Percentiles rank a stretch among this genome's conserved stretches.
phyloP scores from a whole-genome alignment of 345 rosid genomes.

The Syzygium aqueum region DNA sequence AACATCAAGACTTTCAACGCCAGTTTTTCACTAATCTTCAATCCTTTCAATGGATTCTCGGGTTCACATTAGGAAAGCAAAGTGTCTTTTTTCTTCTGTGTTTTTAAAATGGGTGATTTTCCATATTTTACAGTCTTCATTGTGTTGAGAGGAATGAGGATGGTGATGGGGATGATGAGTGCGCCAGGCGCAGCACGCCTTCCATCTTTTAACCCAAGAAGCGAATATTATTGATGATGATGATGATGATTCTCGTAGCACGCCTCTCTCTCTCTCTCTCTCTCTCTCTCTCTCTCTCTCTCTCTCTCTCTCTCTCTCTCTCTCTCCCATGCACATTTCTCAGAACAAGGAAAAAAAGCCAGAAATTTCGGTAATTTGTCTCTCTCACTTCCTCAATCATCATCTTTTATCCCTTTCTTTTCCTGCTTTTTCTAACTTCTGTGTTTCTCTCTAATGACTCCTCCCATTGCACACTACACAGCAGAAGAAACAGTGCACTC shows the following conservation, averaged over 20 bases:
- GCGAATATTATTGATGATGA: conserved; percentile 6
- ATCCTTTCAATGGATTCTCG: background rate
- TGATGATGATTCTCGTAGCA: conserved; percentile 17
- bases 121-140: background rate
- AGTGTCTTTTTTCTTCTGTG: background rate
- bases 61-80: background rate
- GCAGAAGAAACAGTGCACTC: background rate
- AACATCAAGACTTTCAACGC: background rate
- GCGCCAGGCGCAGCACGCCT: conserved; percentile 34
- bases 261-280: conserved; percentile 15
- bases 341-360: conserved; percentile 6
- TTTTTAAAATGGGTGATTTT: background rate
- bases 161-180: conserved; percentile 28
- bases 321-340: conserved; percentile 14
- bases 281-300: conserved; percentile 3
- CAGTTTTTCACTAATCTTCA: background rate
- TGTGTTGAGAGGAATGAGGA: conserved; percentile 1
- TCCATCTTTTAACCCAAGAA: conserved; percentile 16
- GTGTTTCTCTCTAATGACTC: background rate
- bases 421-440: background rate
- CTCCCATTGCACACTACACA: background rate
- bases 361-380: conserved; percentile 10
- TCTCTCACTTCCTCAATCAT: background rate
- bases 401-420: conserved; percentile 2
- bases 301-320: conserved; percentile 10